phyloP scores from a whole-genome alignment of 495 filamentous ascomycete genomes.

The Clohesyomyces aquaticus region DNA sequence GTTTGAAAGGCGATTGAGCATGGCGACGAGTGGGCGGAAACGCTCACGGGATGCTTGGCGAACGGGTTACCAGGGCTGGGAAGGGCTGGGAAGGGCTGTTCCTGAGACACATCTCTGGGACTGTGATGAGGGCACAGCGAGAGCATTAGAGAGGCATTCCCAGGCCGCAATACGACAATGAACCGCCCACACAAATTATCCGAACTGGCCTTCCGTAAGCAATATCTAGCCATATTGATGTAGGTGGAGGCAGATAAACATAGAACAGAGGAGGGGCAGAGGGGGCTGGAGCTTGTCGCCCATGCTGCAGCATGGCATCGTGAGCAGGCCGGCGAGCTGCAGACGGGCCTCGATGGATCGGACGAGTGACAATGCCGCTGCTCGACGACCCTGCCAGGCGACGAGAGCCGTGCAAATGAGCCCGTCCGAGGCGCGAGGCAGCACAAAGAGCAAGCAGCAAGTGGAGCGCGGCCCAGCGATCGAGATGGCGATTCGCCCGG shows the following conservation, averaged over 20 bases:
- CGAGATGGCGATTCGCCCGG: slow-evolving; percentile 22
- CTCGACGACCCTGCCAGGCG: slow-evolving; percentile 1
- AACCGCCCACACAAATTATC: slow-evolving; percentile 34
- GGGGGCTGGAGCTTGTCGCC: background rate
- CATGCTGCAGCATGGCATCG: slow-evolving; percentile 8
- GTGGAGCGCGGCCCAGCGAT: slow-evolving; percentile 12
- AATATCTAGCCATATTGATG: slow-evolving; percentile 33
- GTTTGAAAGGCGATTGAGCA: slow-evolving; percentile 13
- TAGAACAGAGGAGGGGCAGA: background rate
- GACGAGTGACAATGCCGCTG: slow-evolving; percentile 11
- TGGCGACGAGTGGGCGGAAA: slow-evolving; percentile 15
- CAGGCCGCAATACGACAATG: slow-evolving; percentile 9
- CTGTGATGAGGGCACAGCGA: background rate
- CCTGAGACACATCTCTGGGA: slow-evolving; percentile 34
- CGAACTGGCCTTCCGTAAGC: slow-evolving; percentile 30
- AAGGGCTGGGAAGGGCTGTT: slow-evolving; percentile 31
- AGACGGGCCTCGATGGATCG: slow-evolving; percentile 19
- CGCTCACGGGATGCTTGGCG: slow-evolving; percentile 28
- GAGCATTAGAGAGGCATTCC: slow-evolving; percentile 2
- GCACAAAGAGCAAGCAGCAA: slow-evolving; percentile 10
- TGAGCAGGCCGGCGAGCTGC: slow-evolving; percentile 13
- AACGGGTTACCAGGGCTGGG: slow-evolving; percentile 23
- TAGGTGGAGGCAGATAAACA: background rate
- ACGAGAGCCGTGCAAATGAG: background rate
- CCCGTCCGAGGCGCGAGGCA: slow-evolving; percentile 6